phyloP scores from a whole-genome alignment of 2,329 filamentous ascomycete species.

The Truncatella angustata region DNA sequence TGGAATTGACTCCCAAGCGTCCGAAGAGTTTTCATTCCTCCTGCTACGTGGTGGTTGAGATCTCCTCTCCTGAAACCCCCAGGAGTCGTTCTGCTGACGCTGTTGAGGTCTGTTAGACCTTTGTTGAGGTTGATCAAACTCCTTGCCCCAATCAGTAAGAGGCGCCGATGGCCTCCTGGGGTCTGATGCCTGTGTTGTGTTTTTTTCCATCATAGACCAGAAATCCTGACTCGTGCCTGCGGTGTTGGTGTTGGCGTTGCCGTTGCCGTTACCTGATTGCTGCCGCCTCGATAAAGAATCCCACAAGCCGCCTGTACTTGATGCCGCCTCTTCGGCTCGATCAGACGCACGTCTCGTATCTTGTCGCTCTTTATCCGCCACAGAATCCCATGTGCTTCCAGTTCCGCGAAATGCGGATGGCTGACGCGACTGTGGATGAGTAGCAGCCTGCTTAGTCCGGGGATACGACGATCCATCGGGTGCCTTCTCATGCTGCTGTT shows the following conservation, averaged over 20 bases:
- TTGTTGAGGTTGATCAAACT: constrained; percentile 11
- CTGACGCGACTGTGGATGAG: neutral
- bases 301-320: constrained; percentile 13
- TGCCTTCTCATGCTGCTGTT: neutral
- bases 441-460: no score
- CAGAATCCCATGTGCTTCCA: neutral
- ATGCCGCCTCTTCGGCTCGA: neutral
- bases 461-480: no score
- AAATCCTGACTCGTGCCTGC: no score
- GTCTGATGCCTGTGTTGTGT: neutral
- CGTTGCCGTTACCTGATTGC: constrained; percentile 11
- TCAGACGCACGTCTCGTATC: neutral
- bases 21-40: neutral
- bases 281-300: constrained; percentile 17
- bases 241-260: no score
- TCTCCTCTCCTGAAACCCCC: neutral
- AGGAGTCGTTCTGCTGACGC: neutral
- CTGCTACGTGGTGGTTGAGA: neutral
- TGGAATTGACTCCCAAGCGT: neutral
- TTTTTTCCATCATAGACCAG: constrained; percentile 12
- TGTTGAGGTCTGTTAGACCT: constrained; percentile 2
- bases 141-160: constrained; percentile 16
- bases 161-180: neutral
- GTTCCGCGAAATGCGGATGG: neutral
- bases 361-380: neutral